These are phyloP conservation scores for Rubia peregrina DNA, from an alignment of 305 asterid genomes.

Conservation along the genomic window DNA sequence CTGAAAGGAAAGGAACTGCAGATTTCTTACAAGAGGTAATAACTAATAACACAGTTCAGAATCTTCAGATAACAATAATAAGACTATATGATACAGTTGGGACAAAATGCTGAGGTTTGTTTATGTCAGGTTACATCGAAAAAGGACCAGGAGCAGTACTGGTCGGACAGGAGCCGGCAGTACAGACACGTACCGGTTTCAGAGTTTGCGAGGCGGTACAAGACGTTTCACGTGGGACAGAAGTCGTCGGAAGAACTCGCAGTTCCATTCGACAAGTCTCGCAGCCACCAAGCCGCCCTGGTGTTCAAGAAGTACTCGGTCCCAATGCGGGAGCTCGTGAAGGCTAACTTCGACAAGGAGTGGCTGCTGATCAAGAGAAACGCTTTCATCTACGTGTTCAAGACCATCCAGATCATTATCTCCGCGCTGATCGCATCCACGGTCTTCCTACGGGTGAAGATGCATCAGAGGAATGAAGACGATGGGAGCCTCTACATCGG, in stretches of 20 bases:
- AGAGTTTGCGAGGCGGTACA: conserved; percentile 48
- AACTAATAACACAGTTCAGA: background rate
- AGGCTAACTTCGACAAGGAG: conserved; percentile 67
- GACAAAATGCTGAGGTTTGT: background rate
- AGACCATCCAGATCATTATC: conserved; percentile 62
- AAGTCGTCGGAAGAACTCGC: conserved; percentile 60
- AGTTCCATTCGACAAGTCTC: conserved; percentile 42
- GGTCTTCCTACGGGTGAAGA: conserved; percentile 47
- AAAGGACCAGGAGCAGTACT: conserved; percentile 87
- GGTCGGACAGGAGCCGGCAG: conserved; percentile 46
- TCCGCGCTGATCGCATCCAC: conserved; percentile 56
- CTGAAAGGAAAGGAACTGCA: conserved; percentile 59
- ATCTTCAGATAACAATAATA: too few species aligned
- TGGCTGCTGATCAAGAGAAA: conserved; percentile 75
- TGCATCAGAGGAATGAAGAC: conserved; percentile 45
- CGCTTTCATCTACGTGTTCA: conserved; percentile 65
- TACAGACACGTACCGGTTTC: conserved; percentile 44
- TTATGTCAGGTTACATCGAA: conserved; percentile 61
- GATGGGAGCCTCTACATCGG: conserved; percentile 59
- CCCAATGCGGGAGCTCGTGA: conserved; percentile 53
- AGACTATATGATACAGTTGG: background rate
- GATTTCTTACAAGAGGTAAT: conserved; percentile 66
- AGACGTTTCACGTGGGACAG: conserved; percentile 56
- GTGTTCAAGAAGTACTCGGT: conserved; percentile 51
- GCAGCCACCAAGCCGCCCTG: conserved; percentile 66